Base-by-base conservation (phyloP, 2,329 filamentous ascomycete species). In the Plenodomus lindquistii region DNA sequence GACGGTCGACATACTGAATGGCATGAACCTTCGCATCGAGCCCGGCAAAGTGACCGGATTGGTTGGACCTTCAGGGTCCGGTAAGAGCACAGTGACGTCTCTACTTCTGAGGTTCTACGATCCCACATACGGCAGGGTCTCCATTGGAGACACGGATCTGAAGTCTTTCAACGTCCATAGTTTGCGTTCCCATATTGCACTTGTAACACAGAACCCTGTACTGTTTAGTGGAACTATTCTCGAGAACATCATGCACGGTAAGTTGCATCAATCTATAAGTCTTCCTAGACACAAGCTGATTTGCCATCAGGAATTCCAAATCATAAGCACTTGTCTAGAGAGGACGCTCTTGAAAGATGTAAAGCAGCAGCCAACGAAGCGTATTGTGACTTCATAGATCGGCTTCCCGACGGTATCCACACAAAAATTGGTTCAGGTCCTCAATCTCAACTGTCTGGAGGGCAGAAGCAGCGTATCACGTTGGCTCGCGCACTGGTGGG, bases 361-460 rank as follows among this genome's bases (percentile, higher is more conserved):
- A 66, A 72, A 16, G 64, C 57, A 27, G 81, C 85, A 9, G 79
- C 82, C 2, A 70, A 67, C 8, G 75, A 85, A 29, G 85, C 85
- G 2, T 82, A 87, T 65, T 70, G 65, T 37, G 70, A 73, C 29
- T 73, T 73, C 46, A 50, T 73, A 13, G 60, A 64, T 18, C 55
- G 61, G 17, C 61, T 73, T 6, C 69, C 71, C 3, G 55, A 73
- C 37, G 70, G 70, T 6, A 60, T 71, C 7, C 44, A 70, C 20
- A 72, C 69, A 15, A 53, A 50, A 10, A 62, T 72, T 39, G 65
- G 69, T n/a, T 57, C 67, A 11, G 66, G 65, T 3, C 61, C 66
- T 29, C 65, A 66, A 18, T 65, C 65, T 5, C 66, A 66, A 47
- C 61, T 72, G 3, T 73, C 70, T 18, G 70, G 70, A 18, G 70